phyloP scores from a whole-genome alignment of 2,329 filamentous ascomycete species.

The Fusarium cicatricum region DNA sequence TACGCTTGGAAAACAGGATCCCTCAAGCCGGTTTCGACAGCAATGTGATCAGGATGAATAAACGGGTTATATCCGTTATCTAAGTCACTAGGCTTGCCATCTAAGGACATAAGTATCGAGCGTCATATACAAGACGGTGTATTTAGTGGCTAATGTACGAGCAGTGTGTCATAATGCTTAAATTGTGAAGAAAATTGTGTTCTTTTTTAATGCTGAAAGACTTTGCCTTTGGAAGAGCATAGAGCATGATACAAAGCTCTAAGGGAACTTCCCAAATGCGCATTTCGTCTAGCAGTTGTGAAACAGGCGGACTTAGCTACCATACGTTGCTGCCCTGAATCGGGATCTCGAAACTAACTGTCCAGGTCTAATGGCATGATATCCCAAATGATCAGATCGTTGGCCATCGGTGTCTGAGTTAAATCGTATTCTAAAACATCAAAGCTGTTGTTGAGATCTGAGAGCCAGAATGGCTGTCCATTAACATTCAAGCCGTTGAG shows the following conservation, averaged over 20 bases:
- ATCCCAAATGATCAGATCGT: background rate
- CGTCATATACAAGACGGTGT: background rate
- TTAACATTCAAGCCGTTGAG: background rate
- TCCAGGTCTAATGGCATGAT: too few relatives aligned
- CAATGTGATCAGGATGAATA: slow-evolving; percentile 26
- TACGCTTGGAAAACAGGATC: slow-evolving; percentile 24
- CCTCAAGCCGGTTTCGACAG: slow-evolving; percentile 25
- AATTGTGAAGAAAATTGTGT: too few relatives aligned
- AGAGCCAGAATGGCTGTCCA: background rate
- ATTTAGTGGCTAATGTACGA: too few relatives aligned
- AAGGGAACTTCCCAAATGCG: too few relatives aligned
- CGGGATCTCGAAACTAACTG: too few relatives aligned
- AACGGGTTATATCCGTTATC: slow-evolving; percentile 31
- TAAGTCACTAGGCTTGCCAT: background rate
- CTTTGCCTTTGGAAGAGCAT: too few relatives aligned
- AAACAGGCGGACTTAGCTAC: too few relatives aligned
- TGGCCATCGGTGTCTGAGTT: background rate
- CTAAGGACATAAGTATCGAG: background rate
- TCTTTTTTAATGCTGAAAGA: too few relatives aligned
- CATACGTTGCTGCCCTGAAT: too few relatives aligned
- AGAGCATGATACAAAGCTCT: too few relatives aligned
- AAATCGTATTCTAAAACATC: background rate
- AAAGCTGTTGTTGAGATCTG: background rate
- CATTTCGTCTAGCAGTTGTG: too few relatives aligned
- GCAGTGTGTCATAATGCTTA: slow-evolving; percentile 29